Base-by-base conservation (phyloP, 805 yeast species). In the Starmerella davenportii region DNA sequence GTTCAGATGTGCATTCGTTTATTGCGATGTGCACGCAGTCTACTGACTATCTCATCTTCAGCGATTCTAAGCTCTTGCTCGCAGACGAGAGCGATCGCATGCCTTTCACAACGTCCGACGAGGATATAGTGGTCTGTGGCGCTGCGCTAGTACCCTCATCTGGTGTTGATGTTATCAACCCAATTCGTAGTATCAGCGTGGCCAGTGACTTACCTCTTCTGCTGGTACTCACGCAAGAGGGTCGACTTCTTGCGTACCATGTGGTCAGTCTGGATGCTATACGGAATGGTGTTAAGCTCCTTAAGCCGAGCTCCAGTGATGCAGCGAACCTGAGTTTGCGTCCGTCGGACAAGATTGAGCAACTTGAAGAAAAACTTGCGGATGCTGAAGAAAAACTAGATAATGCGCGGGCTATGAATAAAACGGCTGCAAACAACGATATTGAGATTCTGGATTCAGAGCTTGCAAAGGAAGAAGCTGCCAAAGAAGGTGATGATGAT, bases 181-280 rank as follows among this genome's bases (percentile, higher is more conserved):
- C 47, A 3, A 30, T 50, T 21, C 36, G 40, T 11, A 47, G 50
- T 7, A 31, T 41, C 5, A 49, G 43, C 7, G 18, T 23, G 18
- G 34, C 39, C 14, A 8, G 17, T 2, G 25, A 40, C 3, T 5
- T 42, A 21, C 54, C 55, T 1, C 16, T 50, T 2, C 33, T 42
- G 41, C 40, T 46, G 18, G 36, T 47, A 1, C 37, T 50, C 15
- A 44, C 48, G 4, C 49, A 49, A 24, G 45, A 39, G 30, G 54
- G 55, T 3, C 18, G 39, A 3, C 7, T 50, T 3, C 31, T 46
- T 1, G 52, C 45, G 14, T 48, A 51, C 51, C 16, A 35, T 18
- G 28, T 51, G 8, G 46, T 40, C 7, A 30, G 37, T 14, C 38
- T 36, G 4, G 39, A 36, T 3, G 45, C 46, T 7, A 34, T 23